A percentile compares a stretch with the other conserved stretches of the same genome.
Conservation (phyloP, 2,329 filamentous ascomycete species). For the Fusarium verticillioides region DNA sequence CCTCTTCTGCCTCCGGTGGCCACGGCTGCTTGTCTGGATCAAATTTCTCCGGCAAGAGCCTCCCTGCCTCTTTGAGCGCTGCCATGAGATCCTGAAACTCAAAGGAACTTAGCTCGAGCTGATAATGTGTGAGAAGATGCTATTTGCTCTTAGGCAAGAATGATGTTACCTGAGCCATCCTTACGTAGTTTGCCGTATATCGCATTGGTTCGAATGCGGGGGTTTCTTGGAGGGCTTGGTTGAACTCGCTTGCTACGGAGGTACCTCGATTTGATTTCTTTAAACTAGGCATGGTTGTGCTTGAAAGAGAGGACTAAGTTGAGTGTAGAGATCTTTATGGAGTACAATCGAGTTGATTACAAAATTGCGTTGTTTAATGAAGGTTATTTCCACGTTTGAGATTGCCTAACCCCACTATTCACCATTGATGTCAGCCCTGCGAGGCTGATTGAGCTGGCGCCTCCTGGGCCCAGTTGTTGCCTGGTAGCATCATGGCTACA, state of each 20-base stretch:
- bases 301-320: accelerated
- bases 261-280: background rate
- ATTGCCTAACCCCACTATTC: background rate
- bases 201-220: slow-evolving; percentile 17
- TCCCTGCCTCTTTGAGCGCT: background rate
- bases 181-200: slow-evolving; percentile 1
- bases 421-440: background rate
- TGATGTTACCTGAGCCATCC: background rate
- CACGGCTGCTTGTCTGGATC: background rate
- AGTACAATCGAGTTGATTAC: background rate
- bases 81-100: slow-evolving; percentile 8
- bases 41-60: background rate
- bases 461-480: too few species aligned
- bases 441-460: background rate
- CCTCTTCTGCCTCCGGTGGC: slow-evolving; percentile 4
- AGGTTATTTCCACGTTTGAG: background rate
- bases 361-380: background rate
- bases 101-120: background rate
- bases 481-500: too few species aligned
- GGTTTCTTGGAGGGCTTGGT: background rate
- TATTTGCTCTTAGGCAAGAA: accelerated
- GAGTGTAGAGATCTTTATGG: accelerated
- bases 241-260: slow-evolving; percentile 2
- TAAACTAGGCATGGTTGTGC: background rate
- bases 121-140: background rate